Evolutionary conservation across 257 asterid species (phyloP), one percentile per base, ranked within the genome.

Genomic region (Coffea eugenioides): DNA sequence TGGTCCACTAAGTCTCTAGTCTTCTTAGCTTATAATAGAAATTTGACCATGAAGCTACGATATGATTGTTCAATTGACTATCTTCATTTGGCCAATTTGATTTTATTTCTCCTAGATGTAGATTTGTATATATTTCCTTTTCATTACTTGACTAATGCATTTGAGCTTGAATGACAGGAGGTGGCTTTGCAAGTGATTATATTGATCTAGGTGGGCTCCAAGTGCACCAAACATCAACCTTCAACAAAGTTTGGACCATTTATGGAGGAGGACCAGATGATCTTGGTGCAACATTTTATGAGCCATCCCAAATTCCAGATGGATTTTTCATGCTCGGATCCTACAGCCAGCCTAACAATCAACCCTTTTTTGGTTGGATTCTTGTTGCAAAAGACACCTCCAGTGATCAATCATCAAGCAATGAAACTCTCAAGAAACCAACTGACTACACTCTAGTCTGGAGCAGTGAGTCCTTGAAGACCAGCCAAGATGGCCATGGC

Each of bases 271-370:
- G 98, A 10, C 84, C 87, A 2, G 91, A 84, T 13, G 73, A 89
- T 70, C 80, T 83, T 34, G 98, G 98, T 3, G 96, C 89, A 59
- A 87, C 99, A 45, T 91, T 92, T 75, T 91, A 83, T 41, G 97
- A 96, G 71, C 99, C 99, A 1, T 82, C 94, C 3, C 27, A 84
- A 2, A 83, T 94, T 21, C 99, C 98, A 0, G 95, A 92, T 75
- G 98, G 97, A 67, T 94, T 85, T 59, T 92, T 91, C 73, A 88
- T 93, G 96, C 93, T 96, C 65, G 97, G 97, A 2, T 82, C 83
- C 87, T 92, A 88, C 54, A 88, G 91, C 23, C 99, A 96, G 77
- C 88, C 97, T 20, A 96, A 92, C 83, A 88, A 90, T 78, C 87
- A 80, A 34, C 94, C 91, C 0, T 84, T 90, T 10, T 94, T 86